Conservation (phyloP, 208 protist genomes). For the Acanthamoeba lenticulata region DNA sequence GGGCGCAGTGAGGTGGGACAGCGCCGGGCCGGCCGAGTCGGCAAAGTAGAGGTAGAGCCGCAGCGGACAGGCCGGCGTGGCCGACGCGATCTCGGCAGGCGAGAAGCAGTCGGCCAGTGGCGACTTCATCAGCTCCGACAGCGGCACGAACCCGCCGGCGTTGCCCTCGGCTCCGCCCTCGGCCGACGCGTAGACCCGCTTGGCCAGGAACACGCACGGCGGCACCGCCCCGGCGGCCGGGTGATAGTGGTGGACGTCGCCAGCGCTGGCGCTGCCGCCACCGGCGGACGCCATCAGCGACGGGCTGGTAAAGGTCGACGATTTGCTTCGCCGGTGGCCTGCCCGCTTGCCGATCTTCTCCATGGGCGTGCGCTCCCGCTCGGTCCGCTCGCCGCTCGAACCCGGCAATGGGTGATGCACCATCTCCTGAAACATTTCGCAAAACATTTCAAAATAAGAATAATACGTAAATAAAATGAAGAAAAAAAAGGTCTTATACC, state of each 20-base stretch:
- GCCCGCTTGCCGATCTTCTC: conserved; percentile 15
- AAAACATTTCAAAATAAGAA: too few species aligned
- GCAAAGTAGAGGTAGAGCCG: conserved; percentile 34
- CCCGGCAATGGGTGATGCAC: background rate
- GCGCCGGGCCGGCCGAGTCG: background rate
- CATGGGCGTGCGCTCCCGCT: background rate
- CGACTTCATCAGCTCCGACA: conserved; percentile 1
- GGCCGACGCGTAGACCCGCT: background rate
- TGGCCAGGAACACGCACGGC: background rate
- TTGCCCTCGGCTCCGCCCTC: background rate
- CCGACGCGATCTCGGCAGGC: background rate
- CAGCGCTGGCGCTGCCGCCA: background rate
- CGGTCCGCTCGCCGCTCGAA: background rate
- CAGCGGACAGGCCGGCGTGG: background rate
- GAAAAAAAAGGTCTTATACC: background rate
- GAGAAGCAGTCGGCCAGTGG: conserved; percentile 29
- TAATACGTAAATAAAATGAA: background rate
- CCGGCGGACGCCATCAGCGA: background rate
- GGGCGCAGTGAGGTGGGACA: background rate
- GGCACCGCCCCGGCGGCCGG: background rate
- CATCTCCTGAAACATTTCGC: background rate
- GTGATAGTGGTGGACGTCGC: background rate
- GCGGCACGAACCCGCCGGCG: background rate
- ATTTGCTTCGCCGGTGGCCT: background rate
- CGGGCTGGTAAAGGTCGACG: background rate